These are phyloP conservation scores for Thozetella sp. DNA, from an alignment of 495 filamentous ascomycete genomes.

Conservation along the genomic window DNA sequence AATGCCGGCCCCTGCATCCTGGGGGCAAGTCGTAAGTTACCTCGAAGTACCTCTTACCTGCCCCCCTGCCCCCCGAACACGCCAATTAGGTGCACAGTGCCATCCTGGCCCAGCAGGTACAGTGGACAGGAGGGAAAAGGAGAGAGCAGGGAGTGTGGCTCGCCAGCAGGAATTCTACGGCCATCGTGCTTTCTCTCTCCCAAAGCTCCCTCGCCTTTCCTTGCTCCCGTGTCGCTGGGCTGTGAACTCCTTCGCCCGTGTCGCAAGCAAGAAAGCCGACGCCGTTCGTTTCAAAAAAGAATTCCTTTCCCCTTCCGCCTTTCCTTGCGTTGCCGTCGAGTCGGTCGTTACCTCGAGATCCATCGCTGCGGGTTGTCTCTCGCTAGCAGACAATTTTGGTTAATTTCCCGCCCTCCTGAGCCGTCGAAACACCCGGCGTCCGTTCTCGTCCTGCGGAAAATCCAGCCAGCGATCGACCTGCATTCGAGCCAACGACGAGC, in stretches of 20 bases:
- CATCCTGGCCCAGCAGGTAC: neutral
- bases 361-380: neutral
- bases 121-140: neutral
- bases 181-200: neutral
- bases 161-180: neutral
- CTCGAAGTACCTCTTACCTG: neutral
- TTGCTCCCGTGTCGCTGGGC: neutral
- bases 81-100: neutral
- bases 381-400: neutral
- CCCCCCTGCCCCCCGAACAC: neutral
- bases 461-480: neutral
- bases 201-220: neutral
- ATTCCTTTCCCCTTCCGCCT: slow-evolving; percentile 3
- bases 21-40: neutral
- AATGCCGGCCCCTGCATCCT: neutral
- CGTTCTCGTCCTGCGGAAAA: slow-evolving; percentile 9
- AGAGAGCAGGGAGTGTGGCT: slow-evolving; percentile 1
- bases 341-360: neutral
- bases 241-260: neutral
- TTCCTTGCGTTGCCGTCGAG: slow-evolving; percentile 4
- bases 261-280: neutral
- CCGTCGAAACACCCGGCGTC: slow-evolving; percentile 11
- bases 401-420: neutral
- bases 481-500: neutral
- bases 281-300: neutral